These are phyloP conservation scores for Podospora appendiculata DNA, from an alignment of 495 filamentous ascomycete genomes.

Conservation along the genomic window DNA sequence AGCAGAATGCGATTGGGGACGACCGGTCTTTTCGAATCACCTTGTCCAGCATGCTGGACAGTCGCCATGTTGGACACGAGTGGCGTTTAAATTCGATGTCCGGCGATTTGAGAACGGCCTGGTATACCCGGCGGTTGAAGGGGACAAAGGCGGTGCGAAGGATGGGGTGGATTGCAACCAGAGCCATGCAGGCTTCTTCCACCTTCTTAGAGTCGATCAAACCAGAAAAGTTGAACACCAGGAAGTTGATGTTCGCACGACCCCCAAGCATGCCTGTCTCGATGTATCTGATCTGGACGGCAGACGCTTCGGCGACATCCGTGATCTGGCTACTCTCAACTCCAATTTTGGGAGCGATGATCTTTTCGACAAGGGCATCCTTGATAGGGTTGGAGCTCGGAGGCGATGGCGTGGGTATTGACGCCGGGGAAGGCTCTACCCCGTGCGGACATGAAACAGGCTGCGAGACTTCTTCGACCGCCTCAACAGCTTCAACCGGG, in stretches of 20 bases:
- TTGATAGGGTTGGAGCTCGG: constrained; percentile 12
- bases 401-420: neutral
- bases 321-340: constrained; percentile 27
- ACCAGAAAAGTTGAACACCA: constrained; percentile 35
- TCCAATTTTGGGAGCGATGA: constrained; percentile 29
- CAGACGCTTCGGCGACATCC: constrained; percentile 35
- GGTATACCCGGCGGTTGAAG: constrained; percentile 34
- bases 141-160: constrained; percentile 37
- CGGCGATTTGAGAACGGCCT: constrained; percentile 32
- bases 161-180: constrained; percentile 34
- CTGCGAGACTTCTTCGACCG: neutral
- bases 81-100: constrained; percentile 32
- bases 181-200: constrained; percentile 30
- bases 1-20: constrained; percentile 26
- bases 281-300: constrained; percentile 34
- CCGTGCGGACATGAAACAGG: neutral
- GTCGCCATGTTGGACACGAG: constrained; percentile 34
- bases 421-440: constrained; percentile 3
- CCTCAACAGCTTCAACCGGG: constrained; percentile 8
- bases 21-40: constrained; percentile 33
- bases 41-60: constrained; percentile 27
- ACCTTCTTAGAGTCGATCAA: constrained; percentile 32
- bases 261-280: constrained; percentile 38
- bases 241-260: constrained; percentile 35
- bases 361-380: constrained; percentile 21